These are phyloP conservation scores for Trichomonas gallinae DNA, from an alignment of 208 protist species.

Conservation along the genomic window DNA sequence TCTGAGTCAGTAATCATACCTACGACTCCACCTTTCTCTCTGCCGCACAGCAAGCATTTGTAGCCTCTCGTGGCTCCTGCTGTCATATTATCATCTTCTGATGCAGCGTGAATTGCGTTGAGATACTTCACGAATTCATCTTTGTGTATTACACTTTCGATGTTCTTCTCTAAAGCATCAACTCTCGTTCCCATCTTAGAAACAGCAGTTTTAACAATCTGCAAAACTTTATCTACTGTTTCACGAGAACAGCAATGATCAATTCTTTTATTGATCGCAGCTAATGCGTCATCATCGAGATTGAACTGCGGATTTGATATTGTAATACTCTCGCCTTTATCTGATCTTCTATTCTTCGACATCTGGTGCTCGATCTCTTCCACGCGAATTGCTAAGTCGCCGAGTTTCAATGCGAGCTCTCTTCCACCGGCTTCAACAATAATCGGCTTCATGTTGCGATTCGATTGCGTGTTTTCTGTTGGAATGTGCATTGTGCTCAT, in stretches of 20 bases:
- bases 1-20: background rate
- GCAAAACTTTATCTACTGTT: background rate
- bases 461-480: background rate
- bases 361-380: background rate
- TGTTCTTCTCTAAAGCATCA: background rate
- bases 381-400: background rate
- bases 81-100: background rate
- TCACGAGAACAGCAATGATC: background rate
- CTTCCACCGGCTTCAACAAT: background rate
- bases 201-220: background rate
- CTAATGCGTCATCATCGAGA: background rate
- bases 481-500: background rate
- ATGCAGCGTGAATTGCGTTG: background rate
- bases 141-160: background rate
- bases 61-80: background rate
- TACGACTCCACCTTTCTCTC: background rate
- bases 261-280: background rate
- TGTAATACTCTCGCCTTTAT: background rate
- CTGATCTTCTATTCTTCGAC: background rate
- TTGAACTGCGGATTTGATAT: background rate
- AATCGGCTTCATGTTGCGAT: background rate
- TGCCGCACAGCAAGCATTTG: background rate
- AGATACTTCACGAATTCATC: background rate
- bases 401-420: background rate
- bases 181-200: background rate